phyloP scores from a whole-genome alignment of 1,284 basidiomycete genomes.

The Thelephora terrestris region DNA sequence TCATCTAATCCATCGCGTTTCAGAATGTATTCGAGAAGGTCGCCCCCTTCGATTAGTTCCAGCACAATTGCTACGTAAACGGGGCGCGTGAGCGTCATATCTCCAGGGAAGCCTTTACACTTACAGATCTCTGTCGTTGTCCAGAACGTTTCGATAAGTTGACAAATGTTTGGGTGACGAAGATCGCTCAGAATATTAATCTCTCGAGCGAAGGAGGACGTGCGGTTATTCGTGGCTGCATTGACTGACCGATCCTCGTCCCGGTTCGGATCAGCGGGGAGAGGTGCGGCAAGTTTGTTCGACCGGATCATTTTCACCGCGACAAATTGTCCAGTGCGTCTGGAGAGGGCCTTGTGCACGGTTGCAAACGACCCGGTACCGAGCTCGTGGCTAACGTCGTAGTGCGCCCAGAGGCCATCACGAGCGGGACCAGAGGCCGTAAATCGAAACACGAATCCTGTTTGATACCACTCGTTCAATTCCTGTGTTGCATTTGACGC shows the following conservation, averaged over 20 bases:
- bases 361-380: slow-evolving; percentile 77
- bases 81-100: neutral
- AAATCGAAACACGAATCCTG: slow-evolving; percentile 44
- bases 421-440: slow-evolving; percentile 37
- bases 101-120: slow-evolving; percentile 11
- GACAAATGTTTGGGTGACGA: slow-evolving; percentile 75
- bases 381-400: slow-evolving; percentile 57
- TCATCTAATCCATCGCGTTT: slow-evolving; percentile 50
- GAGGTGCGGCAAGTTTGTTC: slow-evolving; percentile 23
- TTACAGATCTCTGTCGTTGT: slow-evolving; percentile 57
- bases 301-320: slow-evolving; percentile 71
- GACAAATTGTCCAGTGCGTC: slow-evolving; percentile 48
- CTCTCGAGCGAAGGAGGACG: slow-evolving; percentile 52
- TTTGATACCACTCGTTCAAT: neutral
- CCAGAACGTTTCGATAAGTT: slow-evolving; percentile 68
- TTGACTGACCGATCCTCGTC: slow-evolving; percentile 20
- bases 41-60: slow-evolving; percentile 79
- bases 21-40: slow-evolving; percentile 78
- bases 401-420: slow-evolving; percentile 47
- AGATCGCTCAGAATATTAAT: slow-evolving; percentile 70
- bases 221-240: slow-evolving; percentile 16
- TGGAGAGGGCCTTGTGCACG: slow-evolving; percentile 61
- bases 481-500: neutral
- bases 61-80: slow-evolving; percentile 53
- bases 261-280: slow-evolving; percentile 15